Percentiles rank a stretch among this genome's conserved stretches.
Conservation (phyloP, 1,139 yeast species). For the Kurtzmaniella quercitrusa region DNA sequence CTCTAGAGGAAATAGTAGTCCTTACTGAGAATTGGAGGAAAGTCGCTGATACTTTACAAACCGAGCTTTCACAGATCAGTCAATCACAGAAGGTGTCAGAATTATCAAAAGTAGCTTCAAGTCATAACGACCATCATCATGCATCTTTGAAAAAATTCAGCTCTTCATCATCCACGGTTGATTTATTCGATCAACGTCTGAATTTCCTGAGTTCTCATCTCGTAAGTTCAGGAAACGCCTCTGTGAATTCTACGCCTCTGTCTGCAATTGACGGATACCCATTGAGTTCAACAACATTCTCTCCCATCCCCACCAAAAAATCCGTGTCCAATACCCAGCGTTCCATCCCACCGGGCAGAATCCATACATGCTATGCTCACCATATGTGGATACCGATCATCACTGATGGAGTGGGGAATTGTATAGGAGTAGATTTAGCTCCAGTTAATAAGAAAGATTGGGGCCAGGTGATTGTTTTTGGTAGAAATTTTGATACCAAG, state of each 20-base stretch:
- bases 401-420: conserved; percentile 86
- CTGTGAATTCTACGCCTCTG: conserved; percentile 4
- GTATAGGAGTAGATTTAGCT: conserved; percentile 82
- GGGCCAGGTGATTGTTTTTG: conserved; percentile 87
- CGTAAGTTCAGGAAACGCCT: background rate
- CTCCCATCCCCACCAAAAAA: background rate
- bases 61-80: conserved; percentile 21
- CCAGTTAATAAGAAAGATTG: conserved; percentile 72
- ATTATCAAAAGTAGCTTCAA: conserved; percentile 22
- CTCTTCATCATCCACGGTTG: conserved; percentile 2
- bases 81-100: conserved; percentile 17
- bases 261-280: background rate
- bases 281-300: background rate
- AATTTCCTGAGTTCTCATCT: background rate
- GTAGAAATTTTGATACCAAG: conserved; percentile 85
- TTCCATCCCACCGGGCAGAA: conserved; percentile 68
- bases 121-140: conserved; percentile 17
- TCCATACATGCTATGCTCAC: conserved; percentile 76
- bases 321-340: conserved; percentile 51
- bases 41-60: conserved; percentile 47
- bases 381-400: conserved; percentile 88
- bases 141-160: conserved; percentile 19
- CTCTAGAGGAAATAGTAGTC: conserved; percentile 58
- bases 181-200: background rate
- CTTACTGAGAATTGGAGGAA: conserved; percentile 67